Conservation (phyloP, 2,329 filamentous ascomycete species). For the Laburnicola sp. region DNA sequence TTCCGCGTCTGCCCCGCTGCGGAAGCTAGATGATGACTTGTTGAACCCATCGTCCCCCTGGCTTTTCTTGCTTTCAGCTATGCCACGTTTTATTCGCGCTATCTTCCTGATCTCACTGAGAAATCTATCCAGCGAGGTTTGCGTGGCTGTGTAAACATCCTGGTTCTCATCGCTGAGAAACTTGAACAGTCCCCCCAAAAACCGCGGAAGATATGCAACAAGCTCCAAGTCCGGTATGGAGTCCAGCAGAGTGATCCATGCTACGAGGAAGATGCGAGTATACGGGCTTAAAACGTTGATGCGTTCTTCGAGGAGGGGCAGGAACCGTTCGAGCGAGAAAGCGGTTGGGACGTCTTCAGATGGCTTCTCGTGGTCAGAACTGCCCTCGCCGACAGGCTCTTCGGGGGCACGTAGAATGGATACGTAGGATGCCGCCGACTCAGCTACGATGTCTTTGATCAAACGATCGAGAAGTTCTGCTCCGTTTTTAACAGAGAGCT, state of each 20-base stretch:
- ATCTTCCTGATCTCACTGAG: slow-evolving; percentile 94
- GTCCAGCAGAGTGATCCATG: slow-evolving; percentile 92
- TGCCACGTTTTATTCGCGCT: slow-evolving; percentile 85
- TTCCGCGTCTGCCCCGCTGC: slow-evolving; percentile 34
- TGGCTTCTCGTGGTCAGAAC: slow-evolving; percentile 21
- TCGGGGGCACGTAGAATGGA: slow-evolving; percentile 74
- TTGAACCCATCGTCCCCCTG: slow-evolving; percentile 69
- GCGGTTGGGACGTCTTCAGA: slow-evolving; percentile 68
- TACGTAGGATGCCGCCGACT: slow-evolving; percentile 92
- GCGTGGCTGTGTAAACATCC: slow-evolving; percentile 94
- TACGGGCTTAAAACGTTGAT: slow-evolving; percentile 95
- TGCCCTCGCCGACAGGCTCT: slow-evolving; percentile 53
- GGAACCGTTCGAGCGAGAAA: slow-evolving; percentile 88
- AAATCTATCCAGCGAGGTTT: slow-evolving; percentile 85
- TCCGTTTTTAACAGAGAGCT: slow-evolving; percentile 96
- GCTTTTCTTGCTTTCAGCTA: slow-evolving; percentile 79
- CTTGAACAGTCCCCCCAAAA: slow-evolving; percentile 83
- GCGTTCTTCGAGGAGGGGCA: slow-evolving; percentile 88
- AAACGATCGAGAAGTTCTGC: slow-evolving; percentile 92
- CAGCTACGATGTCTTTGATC: slow-evolving; percentile 93
- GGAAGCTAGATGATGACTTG: slow-evolving; percentile 62
- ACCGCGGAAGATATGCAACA: slow-evolving; percentile 88
- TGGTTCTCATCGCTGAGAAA: slow-evolving; percentile 89
- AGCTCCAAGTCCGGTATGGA: slow-evolving; percentile 96
- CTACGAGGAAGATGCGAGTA: slow-evolving; percentile 90